A percentile compares a stretch with the other conserved stretches of the same genome.
Evolutionary conservation across 1,139 yeast genomes (phyloP).

Genomic region (Saccharomyces hybrid): DNA sequence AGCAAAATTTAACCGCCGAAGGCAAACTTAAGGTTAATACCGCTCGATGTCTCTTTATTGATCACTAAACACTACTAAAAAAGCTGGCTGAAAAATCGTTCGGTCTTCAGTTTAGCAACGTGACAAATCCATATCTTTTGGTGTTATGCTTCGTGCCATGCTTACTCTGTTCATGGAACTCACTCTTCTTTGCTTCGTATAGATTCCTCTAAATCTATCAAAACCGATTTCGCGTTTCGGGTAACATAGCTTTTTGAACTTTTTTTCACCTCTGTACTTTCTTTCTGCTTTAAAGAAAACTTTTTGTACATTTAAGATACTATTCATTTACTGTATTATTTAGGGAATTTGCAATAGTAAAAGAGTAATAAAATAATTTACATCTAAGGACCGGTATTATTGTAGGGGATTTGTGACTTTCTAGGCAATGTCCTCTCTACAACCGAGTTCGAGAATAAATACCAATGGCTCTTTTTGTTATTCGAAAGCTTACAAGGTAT

Average conservation of each 20-base stretch:
- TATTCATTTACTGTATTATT: background rate
- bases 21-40: background rate
- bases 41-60: background rate
- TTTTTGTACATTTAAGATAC: too few species aligned
- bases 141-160: too few species aligned
- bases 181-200: too few species aligned
- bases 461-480: constrained; percentile 1
- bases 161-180: too few species aligned
- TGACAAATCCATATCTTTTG: too few species aligned
- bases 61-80: background rate
- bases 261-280: too few species aligned
- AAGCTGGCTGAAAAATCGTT: constrained; percentile 1
- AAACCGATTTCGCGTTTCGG: too few species aligned
- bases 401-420: constrained; percentile 21
- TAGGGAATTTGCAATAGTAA: constrained; percentile 16
- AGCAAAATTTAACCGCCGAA: background rate
- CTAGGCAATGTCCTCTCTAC: constrained; percentile 28
- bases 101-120: background rate
- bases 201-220: too few species aligned
- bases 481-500: constrained; percentile 2
- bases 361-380: background rate
- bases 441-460: constrained; percentile 25
- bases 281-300: too few species aligned
- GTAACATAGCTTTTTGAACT: too few species aligned
- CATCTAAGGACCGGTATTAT: constrained; percentile 30